Percentiles rank a stretch among this genome's conserved stretches.
phyloP scores from a whole-genome alignment of 2,329 filamentous ascomycete genomes.

The Phialemoniopsis sp. region DNA sequence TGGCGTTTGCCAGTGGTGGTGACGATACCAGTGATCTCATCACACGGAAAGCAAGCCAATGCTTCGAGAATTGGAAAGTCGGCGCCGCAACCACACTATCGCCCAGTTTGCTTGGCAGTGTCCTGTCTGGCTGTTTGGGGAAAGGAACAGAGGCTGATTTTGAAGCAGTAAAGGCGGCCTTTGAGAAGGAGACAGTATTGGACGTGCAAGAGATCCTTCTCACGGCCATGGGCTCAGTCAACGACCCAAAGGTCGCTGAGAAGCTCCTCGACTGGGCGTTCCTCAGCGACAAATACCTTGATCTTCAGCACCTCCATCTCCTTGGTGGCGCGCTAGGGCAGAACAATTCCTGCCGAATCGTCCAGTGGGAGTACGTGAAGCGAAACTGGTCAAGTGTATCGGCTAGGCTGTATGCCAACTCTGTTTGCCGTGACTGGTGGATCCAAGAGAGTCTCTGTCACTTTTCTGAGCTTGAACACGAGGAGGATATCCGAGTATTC shows the following conservation, averaged over 20 bases:
- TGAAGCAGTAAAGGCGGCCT: conserved; percentile 70
- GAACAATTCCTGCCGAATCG: conserved; percentile 72
- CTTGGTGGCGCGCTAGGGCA: conserved; percentile 75
- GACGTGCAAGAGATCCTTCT: conserved; percentile 92
- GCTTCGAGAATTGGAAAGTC: conserved; percentile 79
- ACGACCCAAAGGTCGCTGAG: conserved; percentile 75
- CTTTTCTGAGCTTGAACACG: conserved; percentile 74
- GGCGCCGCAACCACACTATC: conserved; percentile 82
- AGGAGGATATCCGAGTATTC: conserved; percentile 73
- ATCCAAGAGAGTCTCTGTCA: conserved; percentile 78
- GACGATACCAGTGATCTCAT: conserved; percentile 74
- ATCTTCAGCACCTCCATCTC: conserved; percentile 92
- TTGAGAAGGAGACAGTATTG: conserved; percentile 68
- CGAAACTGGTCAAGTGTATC: conserved; percentile 80
- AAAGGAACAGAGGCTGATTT: conserved; percentile 87
- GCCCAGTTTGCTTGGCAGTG: conserved; percentile 83
- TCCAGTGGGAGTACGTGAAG: conserved; percentile 79
- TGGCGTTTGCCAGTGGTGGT: conserved; percentile 83
- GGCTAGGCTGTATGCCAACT: conserved; percentile 77
- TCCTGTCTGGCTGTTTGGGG: conserved; percentile 79
- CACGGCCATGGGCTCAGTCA: conserved; percentile 74
- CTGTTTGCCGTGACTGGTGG: conserved; percentile 80
- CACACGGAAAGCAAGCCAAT: conserved; percentile 76
- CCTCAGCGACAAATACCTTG: conserved; percentile 68
- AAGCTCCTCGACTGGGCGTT: conserved; percentile 72